Conservation (phyloP, 1,139 yeast genomes). For the Blastobotrys illinoisensis region DNA sequence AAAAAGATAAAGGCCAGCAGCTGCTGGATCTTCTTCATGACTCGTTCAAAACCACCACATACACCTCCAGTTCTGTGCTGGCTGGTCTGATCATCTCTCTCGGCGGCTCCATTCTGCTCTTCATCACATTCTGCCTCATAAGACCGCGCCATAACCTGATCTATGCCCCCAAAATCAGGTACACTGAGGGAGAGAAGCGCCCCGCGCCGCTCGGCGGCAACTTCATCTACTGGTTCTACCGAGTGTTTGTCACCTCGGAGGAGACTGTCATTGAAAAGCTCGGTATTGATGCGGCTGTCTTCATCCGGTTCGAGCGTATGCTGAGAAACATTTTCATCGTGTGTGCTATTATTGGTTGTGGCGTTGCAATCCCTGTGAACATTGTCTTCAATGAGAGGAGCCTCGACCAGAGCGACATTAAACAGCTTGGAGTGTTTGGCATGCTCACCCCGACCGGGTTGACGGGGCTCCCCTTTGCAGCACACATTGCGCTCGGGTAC, state of each 20-base stretch:
- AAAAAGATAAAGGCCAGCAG: constrained; percentile 6
- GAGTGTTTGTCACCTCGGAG: constrained; percentile 25
- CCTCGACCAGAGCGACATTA: constrained; percentile 10
- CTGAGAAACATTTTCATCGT: constrained; percentile 31
- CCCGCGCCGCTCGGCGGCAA: constrained; percentile 24
- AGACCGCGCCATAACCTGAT: constrained; percentile 34
- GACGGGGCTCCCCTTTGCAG: constrained; percentile 29
- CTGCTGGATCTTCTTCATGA: constrained; percentile 11
- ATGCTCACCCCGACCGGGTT: constrained; percentile 36
- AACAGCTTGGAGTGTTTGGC: constrained; percentile 32
- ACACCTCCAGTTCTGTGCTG: constrained; percentile 29
- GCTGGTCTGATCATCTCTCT: constrained; percentile 33
- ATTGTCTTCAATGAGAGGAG: constrained; percentile 30
- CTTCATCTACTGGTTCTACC: constrained; percentile 29
- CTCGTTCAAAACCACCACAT: constrained; percentile 8
- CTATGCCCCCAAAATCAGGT: constrained; percentile 32
- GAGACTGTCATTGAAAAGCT: constrained; percentile 27
- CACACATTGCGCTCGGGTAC: constrained; percentile 36
- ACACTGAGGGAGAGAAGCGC: constrained; percentile 17
- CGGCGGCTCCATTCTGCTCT: constrained; percentile 31
- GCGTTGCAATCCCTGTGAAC: constrained; percentile 37
- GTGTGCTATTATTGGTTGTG: constrained; percentile 32
- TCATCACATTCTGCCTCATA: constrained; percentile 29
- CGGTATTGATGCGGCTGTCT: constrained; percentile 38
- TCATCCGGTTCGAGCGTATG: constrained; percentile 33